Evolutionary conservation across 768 basidiomycete species (phyloP).

Genomic region (Trametes elegans): DNA sequence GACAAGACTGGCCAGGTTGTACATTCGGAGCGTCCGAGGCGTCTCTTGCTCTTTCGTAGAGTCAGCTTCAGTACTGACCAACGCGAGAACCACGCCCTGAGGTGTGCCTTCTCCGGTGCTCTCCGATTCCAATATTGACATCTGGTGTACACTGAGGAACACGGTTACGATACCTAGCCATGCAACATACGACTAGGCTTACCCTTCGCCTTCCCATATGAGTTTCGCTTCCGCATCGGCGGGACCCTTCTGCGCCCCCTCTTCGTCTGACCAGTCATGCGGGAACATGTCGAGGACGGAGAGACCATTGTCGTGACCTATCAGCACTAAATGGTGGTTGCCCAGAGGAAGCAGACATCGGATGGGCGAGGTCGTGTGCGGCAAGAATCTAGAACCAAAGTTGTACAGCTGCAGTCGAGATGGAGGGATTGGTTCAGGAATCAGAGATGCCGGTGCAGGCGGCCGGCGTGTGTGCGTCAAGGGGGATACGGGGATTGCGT

Average conservation of each 20-base stretch:
- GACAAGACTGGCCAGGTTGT: constrained; percentile 71
- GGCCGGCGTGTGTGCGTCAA: constrained; percentile 24
- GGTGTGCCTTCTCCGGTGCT: constrained; percentile 54
- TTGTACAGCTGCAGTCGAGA: constrained; percentile 68
- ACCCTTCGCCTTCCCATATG: constrained; percentile 83
- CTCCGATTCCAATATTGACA: constrained; percentile 68
- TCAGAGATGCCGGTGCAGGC: constrained; percentile 18
- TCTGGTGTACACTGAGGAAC: constrained; percentile 63
- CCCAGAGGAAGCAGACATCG: constrained; percentile 71
- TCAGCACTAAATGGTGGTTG: constrained; percentile 62
- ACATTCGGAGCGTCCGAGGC: constrained; percentile 69
- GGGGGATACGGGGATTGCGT: constrained; percentile 18
- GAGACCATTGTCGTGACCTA: constrained; percentile 78
- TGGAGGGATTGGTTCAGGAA: constrained; percentile 48
- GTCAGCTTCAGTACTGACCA: constrained; percentile 65
- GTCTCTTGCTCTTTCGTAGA: constrained; percentile 54
- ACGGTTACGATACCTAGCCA: background rate
- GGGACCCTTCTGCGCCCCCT: constrained; percentile 50
- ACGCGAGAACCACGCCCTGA: constrained; percentile 74
- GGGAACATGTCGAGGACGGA: constrained; percentile 85
- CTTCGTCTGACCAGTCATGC: constrained; percentile 55
- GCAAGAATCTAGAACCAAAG: constrained; percentile 84
- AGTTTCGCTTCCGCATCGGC: constrained; percentile 64
- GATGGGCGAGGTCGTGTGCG: constrained; percentile 74
- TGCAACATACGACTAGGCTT: constrained; percentile 23